A percentile compares a stretch with the other conserved stretches of the same genome.
These are phyloP conservation scores for Silybum marianum DNA, from an alignment of 129 eudicot species.

Conservation along the genomic window DNA sequence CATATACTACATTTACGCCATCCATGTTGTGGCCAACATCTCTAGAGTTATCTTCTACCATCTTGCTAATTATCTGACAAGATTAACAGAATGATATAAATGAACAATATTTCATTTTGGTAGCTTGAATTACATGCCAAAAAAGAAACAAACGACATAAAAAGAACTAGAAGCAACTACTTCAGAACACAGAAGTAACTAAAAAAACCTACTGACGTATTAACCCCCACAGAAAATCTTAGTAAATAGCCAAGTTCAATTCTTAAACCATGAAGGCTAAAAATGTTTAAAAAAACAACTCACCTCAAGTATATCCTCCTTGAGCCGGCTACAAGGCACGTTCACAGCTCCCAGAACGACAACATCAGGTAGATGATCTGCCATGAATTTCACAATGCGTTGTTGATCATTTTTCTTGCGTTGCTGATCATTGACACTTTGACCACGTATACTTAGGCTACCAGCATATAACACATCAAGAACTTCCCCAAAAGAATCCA, in stretches of 20 bases:
- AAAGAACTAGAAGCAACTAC: not conserved
- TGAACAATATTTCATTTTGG: not conserved
- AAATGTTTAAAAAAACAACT: not conserved
- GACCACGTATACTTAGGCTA: slow-evolving; percentile 76
- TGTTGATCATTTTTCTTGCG: slow-evolving; percentile 89
- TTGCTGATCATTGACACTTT: slow-evolving; percentile 79
- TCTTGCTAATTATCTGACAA: slow-evolving; percentile 71
- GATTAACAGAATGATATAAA: slow-evolving; percentile 22
- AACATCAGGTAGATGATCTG: slow-evolving; percentile 85
- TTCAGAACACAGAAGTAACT: not conserved
- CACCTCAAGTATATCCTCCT: slow-evolving; percentile 93
- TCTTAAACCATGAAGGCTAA: not conserved
- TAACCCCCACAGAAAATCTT: slow-evolving; percentile 2
- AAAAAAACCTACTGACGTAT: not conserved
- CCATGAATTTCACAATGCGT: slow-evolving; percentile 73
- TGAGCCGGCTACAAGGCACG: slow-evolving; percentile 79
- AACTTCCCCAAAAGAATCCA: slow-evolving; percentile 92
- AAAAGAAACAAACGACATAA: slow-evolving; percentile 1
- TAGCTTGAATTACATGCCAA: slow-evolving; percentile 8
- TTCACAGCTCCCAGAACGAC: slow-evolving; percentile 87
- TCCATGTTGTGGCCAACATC: slow-evolving; percentile 77
- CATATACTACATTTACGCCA: slow-evolving; percentile 65
- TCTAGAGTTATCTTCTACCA: slow-evolving; percentile 71
- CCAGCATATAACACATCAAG: slow-evolving; percentile 78
- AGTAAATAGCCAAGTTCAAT: slow-evolving; percentile 8